Conservation (phyloP, 345 rosid species). For the Lumnitzera racemosa region DNA sequence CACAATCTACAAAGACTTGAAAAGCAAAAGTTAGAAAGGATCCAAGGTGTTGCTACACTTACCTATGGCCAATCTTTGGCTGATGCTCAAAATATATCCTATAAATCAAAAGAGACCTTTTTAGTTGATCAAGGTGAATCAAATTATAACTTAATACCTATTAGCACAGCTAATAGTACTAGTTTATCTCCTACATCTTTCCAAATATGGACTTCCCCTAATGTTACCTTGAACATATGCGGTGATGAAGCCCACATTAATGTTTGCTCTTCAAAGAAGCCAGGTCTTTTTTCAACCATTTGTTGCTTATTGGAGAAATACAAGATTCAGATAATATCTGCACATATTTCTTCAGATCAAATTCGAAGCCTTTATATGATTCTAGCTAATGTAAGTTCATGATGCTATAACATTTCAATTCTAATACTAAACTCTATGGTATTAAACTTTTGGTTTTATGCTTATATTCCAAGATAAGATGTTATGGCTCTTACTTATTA, state of each 20-base stretch:
- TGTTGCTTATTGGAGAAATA: slow-evolving; percentile 39
- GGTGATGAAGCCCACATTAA: slow-evolving; percentile 43
- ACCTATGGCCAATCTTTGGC: slow-evolving; percentile 13
- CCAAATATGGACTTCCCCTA: slow-evolving; percentile 48
- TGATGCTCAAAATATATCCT: slow-evolving; percentile 11
- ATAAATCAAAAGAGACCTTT: slow-evolving; percentile 34
- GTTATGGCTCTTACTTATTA: neutral
- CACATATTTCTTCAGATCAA: slow-evolving; percentile 36
- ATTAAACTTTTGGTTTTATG: neutral
- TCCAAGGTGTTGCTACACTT: slow-evolving; percentile 15
- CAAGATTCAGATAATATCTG: slow-evolving; percentile 38
- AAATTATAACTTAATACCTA: neutral
- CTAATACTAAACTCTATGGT: neutral
- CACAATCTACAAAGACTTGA: slow-evolving; percentile 33
- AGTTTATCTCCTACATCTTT: slow-evolving; percentile 18
- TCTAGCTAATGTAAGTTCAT: slow-evolving; percentile 28
- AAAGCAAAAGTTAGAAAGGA: slow-evolving; percentile 41
- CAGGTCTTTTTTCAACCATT: slow-evolving; percentile 32
- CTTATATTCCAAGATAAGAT: neutral
- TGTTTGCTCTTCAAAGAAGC: slow-evolving; percentile 32
- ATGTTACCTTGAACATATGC: slow-evolving; percentile 38
- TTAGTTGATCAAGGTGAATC: slow-evolving; percentile 43
- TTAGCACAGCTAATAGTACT: slow-evolving; percentile 8
- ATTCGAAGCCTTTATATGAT: slow-evolving; percentile 29
- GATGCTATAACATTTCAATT: neutral